Percentiles rank a stretch among this genome's conserved stretches.
phyloP scores from a whole-genome alignment of 225 moss, liverwort and hornwort genomes.

The Antitrichia curtipendula region DNA sequence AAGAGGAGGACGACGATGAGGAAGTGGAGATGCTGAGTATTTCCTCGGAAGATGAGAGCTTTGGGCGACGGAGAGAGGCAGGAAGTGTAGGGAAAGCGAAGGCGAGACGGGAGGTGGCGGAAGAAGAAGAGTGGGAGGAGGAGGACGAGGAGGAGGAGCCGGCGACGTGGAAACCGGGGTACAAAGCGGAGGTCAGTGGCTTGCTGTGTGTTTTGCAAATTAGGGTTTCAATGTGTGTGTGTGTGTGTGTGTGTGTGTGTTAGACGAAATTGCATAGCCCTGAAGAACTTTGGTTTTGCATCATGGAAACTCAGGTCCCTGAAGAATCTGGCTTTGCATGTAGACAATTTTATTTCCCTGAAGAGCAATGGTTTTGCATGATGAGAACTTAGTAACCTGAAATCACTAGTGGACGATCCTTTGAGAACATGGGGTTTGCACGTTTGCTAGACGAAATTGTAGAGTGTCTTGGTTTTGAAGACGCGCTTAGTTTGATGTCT shows the following conservation, averaged over 20 bases:
- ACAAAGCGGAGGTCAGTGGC: slow-evolving; percentile 57
- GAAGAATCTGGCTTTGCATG: background rate
- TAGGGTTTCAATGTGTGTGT: background rate
- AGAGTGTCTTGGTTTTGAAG: background rate
- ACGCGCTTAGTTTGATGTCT: background rate
- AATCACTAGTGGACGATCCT: too few relatives aligned
- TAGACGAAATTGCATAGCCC: too few relatives aligned
- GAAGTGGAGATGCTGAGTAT: slow-evolving; percentile 90
- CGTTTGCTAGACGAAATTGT: background rate
- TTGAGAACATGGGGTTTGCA: too few relatives aligned
- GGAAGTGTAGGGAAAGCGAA: slow-evolving; percentile 1
- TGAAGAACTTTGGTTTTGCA: background rate
- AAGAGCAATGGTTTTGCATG: background rate
- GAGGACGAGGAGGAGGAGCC: slow-evolving; percentile 75
- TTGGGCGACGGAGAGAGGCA: background rate
- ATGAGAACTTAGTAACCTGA: background rate
- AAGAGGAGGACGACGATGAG: slow-evolving; percentile 74
- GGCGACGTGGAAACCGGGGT: slow-evolving; percentile 57
- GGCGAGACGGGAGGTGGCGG: background rate
- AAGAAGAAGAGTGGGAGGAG: slow-evolving; percentile 62
- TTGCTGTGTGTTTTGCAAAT: background rate
- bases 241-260: background rate
- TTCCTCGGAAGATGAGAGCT: slow-evolving; percentile 71
- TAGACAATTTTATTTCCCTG: background rate
- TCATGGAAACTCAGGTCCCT: background rate